phyloP scores from a whole-genome alignment of 2,329 filamentous ascomycete species.

The Xylaria sp. region DNA sequence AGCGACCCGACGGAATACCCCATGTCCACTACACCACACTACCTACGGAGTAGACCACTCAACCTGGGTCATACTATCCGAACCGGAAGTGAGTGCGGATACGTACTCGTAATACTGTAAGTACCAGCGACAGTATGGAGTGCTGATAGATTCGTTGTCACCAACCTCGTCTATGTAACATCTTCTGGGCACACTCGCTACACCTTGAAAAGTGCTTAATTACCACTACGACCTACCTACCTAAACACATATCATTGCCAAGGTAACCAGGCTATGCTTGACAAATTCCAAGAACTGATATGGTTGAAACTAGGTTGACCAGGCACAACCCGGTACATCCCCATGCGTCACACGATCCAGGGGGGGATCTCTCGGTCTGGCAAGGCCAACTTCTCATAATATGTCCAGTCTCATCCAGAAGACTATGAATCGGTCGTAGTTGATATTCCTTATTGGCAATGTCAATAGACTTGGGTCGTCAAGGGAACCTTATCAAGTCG shows the following conservation, averaged over 20 bases:
- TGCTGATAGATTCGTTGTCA: conserved; percentile 1
- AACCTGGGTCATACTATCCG: neutral
- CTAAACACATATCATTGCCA: neutral
- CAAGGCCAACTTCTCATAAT: neutral
- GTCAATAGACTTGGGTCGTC: conserved; percentile 2
- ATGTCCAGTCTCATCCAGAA: neutral
- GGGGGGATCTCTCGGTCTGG: too few species aligned
- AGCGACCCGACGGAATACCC: neutral
- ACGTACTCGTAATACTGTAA: neutral
- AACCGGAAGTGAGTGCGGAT: neutral
- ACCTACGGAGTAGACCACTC: neutral
- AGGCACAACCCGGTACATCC: neutral
- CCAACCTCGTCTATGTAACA: neutral
- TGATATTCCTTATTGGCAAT: neutral
- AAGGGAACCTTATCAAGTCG: conserved; percentile 1
- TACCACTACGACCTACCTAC: neutral
- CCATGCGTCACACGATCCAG: too few species aligned
- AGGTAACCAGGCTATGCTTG: neutral
- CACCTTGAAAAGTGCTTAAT: neutral
- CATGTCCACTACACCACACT: neutral
- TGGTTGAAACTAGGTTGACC: neutral
- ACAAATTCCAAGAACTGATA: neutral
- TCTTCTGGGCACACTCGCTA: neutral
- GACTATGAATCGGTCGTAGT: neutral
- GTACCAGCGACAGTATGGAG: neutral